Conservation (phyloP, 345 rosid species). For the Streptanthus diversifolius region DNA sequence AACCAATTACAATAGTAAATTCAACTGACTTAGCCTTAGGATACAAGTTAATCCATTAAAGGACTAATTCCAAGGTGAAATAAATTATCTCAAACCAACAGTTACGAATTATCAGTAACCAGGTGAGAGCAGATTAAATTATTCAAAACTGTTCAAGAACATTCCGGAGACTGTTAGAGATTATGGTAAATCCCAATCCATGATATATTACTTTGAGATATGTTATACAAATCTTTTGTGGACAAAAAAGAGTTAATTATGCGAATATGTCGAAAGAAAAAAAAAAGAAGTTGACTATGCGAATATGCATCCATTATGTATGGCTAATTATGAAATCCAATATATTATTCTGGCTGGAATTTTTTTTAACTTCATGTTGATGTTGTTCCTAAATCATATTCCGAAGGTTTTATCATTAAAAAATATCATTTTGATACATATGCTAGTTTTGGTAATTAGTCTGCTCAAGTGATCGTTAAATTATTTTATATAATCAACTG, state of each 20-base stretch:
- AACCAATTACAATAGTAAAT: neutral
- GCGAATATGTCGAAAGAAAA: neutral
- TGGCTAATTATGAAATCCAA: neutral
- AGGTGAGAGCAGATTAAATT: too few relatives aligned
- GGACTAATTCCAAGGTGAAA: neutral
- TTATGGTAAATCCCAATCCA: neutral
- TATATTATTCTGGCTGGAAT: neutral
- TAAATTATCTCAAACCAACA: neutral
- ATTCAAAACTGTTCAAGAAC: neutral
- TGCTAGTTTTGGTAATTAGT: neutral
- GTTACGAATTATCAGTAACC: neutral
- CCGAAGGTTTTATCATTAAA: neutral
- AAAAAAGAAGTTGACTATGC: neutral
- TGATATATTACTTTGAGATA: neutral
- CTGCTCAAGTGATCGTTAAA: slow-evolving; percentile 1
- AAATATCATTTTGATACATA: neutral
- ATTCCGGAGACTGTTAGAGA: neutral
- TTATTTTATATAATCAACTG: neutral
- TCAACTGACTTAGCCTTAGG: neutral
- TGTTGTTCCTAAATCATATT: neutral
- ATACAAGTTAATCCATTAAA: neutral
- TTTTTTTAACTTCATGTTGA: neutral
- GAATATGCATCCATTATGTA: neutral
- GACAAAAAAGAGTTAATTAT: neutral
- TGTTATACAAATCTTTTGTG: neutral